Base-by-base conservation (phyloP, 306 rosid genomes). In the Vachellia pachyceras region DNA sequence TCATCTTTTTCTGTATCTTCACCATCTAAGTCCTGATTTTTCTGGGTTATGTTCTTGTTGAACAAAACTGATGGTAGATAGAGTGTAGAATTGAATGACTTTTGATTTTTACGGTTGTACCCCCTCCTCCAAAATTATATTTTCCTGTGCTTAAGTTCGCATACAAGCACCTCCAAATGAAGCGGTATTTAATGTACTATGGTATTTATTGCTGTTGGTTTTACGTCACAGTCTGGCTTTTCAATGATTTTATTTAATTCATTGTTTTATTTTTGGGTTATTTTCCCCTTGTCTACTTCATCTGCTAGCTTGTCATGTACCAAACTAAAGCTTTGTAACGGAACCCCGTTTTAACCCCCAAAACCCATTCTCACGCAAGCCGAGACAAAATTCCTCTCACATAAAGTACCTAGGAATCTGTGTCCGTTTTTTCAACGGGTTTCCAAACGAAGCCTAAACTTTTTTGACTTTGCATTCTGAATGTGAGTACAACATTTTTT, bases 181-280 rank as follows among this genome's bases (percentile, higher is more conserved):
- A 29, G 85, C 67, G 75, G 83, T 78, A 80, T 85, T 90, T 87
- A 50, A 37, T 37, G 1, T 40, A 84, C 74, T 82, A n/a, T n/a
- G n/a, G n/a, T 55, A 84, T 90, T 90, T 90, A 86, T 86, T 86
- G 90, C 80, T 73, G 87, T 90, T 87, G 76, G 88, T 84, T 90
- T 83, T 65, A 64, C 78, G 89, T 88, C 92, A 58, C 88, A 75
- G 82, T 87, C 88, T 85, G 71, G 79, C 82, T 84, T 85, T 69
- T 85, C n/a, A 67, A 45, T 40, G 29, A 67, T 64, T 80, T 40
- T 80, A 75, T 64, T 83, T 29, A 12, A 15, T 23, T 36, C 61
- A 17, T 54, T 54, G 25, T 54, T 58, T 64, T 60, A 67, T 37
- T 61, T 50, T 12, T 33, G 35, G 25, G 74, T 45, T 66, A 22